phyloP scores from a whole-genome alignment of 106 monocot genomes.

The Dendrobium nobile region DNA sequence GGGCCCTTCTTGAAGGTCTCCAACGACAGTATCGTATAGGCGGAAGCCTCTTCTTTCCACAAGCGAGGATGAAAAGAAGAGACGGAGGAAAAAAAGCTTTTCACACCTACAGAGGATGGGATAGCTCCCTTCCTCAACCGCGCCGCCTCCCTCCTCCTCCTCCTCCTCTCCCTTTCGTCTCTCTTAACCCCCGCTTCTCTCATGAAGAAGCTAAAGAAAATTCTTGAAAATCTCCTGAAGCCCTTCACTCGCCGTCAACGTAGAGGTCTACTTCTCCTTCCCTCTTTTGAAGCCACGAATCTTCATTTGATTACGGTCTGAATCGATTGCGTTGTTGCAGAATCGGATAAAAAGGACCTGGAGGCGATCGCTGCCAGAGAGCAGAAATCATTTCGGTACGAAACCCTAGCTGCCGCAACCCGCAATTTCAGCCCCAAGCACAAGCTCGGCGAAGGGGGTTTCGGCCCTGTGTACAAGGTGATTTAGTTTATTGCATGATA shows the following conservation, averaged over 20 bases:
- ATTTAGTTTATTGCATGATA: neutral
- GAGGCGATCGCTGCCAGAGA: slow-evolving; percentile 61
- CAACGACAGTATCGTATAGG: no score
- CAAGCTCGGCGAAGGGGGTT: slow-evolving; percentile 81
- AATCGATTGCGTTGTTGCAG: neutral
- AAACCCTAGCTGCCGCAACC: slow-evolving; percentile 54
- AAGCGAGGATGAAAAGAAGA: neutral
- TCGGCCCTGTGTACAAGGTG: slow-evolving; percentile 63
- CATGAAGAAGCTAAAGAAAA: neutral
- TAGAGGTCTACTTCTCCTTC: neutral
- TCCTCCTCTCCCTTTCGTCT: neutral
- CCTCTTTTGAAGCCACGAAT: neutral
- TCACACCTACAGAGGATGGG: neutral
- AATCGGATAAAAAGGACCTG: slow-evolving; percentile 21
- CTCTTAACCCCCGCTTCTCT: neutral
- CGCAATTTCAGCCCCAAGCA: slow-evolving; percentile 29
- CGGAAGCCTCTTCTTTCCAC: neutral
- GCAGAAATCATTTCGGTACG: slow-evolving; percentile 57
- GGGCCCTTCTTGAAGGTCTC: no score
- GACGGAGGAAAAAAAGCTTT: neutral
- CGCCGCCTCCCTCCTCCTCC: neutral
- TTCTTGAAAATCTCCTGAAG: neutral
- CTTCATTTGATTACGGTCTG: neutral
- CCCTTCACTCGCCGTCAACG: neutral
- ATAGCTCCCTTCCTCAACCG: neutral